Evolutionary conservation across 2,329 filamentous ascomycete species (phyloP).

Genomic region (Sclerotinia subarctica): DNA sequence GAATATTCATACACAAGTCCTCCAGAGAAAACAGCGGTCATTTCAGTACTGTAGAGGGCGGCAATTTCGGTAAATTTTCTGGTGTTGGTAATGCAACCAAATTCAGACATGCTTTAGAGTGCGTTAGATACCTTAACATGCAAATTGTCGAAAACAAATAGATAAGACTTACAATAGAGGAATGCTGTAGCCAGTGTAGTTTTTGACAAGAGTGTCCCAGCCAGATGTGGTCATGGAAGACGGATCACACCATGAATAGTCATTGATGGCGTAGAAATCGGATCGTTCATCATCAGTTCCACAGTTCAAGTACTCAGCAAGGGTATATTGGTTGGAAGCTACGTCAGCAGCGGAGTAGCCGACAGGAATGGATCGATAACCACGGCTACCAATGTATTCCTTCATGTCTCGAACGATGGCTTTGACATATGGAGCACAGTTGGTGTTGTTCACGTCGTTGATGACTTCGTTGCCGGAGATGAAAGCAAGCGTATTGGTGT

Average conservation of each 20-base stretch:
- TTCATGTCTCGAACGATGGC: constrained; percentile 57
- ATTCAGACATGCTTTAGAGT: constrained; percentile 66
- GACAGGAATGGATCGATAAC: constrained; percentile 51
- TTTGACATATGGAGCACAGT: constrained; percentile 54
- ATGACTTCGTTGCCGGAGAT: constrained; percentile 60
- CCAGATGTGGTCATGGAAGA: constrained; percentile 58
- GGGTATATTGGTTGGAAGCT: constrained; percentile 63
- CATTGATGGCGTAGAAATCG: constrained; percentile 66
- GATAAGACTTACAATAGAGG: constrained; percentile 47
- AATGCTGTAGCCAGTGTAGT: constrained; percentile 64
- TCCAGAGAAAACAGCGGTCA: constrained; percentile 89
- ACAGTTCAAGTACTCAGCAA: constrained; percentile 72
- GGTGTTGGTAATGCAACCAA: constrained; percentile 77
- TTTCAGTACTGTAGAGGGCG: constrained; percentile 75
- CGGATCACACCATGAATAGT: constrained; percentile 64
- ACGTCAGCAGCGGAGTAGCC: constrained; percentile 65
- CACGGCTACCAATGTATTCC: constrained; percentile 48
- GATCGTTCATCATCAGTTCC: constrained; percentile 62
- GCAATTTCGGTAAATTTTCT: constrained; percentile 78
- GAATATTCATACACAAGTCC: constrained; percentile 96
- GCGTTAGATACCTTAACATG: not conserved
- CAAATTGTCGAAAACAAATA: constrained; percentile 14
- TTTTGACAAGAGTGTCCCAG: constrained; percentile 66
- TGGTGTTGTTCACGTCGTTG: constrained; percentile 51
- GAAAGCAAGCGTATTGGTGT: constrained; percentile 65